Evolutionary conservation across 305 asterid species (phyloP).

Genomic region (Andrographis paniculata): DNA sequence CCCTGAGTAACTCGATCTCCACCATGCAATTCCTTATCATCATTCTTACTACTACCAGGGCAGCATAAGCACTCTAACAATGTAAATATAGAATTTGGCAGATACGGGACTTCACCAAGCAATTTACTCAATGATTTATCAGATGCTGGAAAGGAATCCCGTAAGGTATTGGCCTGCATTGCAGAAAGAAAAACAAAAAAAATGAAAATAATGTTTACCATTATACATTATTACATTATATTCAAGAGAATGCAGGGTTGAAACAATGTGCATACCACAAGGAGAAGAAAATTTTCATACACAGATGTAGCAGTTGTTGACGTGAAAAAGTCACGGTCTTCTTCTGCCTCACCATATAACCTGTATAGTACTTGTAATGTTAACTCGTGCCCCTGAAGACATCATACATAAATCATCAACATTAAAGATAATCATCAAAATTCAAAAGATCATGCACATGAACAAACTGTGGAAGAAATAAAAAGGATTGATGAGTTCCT

Average conservation of each 20-base stretch:
- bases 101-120: conserved; percentile 89
- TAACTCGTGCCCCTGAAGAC: conserved; percentile 98
- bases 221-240: conserved; percentile 20
- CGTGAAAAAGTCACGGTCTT: conserved; percentile 76
- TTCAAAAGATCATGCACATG: conserved; percentile 19
- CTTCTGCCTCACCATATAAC: conserved; percentile 96
- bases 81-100: conserved; percentile 68
- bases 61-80: conserved; percentile 76
- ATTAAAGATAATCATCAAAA: conserved; percentile 17
- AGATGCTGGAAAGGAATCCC: conserved; percentile 89
- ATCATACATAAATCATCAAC: conserved; percentile 51
- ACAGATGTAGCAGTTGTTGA: conserved; percentile 88
- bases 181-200: conserved; percentile 18
- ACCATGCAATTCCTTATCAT: conserved; percentile 64
- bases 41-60: conserved; percentile 61
- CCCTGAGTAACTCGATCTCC: conserved; percentile 98
- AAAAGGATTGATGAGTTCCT: conserved; percentile 5
- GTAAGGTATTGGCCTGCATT: conserved; percentile 80
- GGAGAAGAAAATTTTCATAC: conserved; percentile 82
- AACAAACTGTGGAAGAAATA: conserved; percentile 10
- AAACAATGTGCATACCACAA: conserved; percentile 53
- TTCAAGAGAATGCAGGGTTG: conserved; percentile 20
- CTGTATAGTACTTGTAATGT: conserved; percentile 91
- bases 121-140: conserved; percentile 92
- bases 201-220: no score